A percentile compares a stretch with the other conserved stretches of the same genome.
phyloP scores from a whole-genome alignment of 1,139 yeast genomes.

The Magnusiomyces ingens region DNA sequence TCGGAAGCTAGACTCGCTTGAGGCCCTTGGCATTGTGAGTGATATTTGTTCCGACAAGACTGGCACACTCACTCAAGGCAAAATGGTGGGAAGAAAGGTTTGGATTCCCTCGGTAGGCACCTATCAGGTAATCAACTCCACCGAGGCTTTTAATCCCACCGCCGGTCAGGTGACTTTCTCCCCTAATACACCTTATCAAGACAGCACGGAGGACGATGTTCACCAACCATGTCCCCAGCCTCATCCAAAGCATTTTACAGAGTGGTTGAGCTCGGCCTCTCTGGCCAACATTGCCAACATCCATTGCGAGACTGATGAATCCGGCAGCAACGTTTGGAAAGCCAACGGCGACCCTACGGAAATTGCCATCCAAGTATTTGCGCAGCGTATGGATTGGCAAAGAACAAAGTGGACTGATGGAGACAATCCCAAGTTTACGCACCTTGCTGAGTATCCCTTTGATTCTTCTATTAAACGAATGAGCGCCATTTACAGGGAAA shows the following conservation, averaged over 20 bases:
- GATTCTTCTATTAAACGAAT: constrained; percentile 73
- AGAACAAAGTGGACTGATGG: constrained; percentile 41
- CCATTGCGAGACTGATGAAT: constrained; percentile 33
- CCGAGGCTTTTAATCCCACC: constrained; percentile 69
- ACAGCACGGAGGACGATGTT: constrained; percentile 25
- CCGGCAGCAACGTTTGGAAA: constrained; percentile 47
- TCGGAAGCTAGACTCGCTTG: constrained; percentile 69
- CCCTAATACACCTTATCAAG: constrained; percentile 34
- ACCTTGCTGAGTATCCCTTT: constrained; percentile 65
- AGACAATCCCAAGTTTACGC: constrained; percentile 30
- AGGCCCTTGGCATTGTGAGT: constrained; percentile 72
- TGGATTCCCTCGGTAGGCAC: constrained; percentile 77
- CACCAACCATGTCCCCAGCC: constrained; percentile 9
- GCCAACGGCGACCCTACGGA: constrained; percentile 86
- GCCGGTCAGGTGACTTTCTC: constrained; percentile 48
- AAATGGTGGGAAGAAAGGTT: constrained; percentile 63
- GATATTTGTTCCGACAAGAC: constrained; percentile 82
- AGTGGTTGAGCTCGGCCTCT: constrained; percentile 56
- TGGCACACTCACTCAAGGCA: constrained; percentile 75
- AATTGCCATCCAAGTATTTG: constrained; percentile 72
- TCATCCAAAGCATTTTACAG: constrained; percentile 30
- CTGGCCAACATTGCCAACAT: constrained; percentile 69
- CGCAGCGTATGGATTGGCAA: constrained; percentile 46
- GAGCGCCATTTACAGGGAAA: constrained; percentile 51
- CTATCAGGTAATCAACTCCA: constrained; percentile 50